Evolutionary conservation across 2,329 filamentous ascomycete genomes (phyloP), one percentile per base, ranked within the genome.

Genomic region (Verticillium zaregamsianum): DNA sequence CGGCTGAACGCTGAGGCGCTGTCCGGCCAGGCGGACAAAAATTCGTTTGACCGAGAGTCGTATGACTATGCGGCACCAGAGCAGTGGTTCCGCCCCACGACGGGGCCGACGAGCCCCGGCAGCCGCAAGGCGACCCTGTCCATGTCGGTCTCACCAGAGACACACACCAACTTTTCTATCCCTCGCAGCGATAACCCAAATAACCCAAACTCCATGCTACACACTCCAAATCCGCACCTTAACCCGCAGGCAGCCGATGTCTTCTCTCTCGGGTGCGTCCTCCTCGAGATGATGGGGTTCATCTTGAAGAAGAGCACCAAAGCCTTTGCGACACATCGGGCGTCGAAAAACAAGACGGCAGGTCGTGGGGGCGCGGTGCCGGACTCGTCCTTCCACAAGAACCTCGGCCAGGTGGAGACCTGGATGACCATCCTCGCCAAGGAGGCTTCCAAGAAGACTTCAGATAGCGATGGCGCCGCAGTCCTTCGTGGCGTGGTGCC

Each of bases 11-110:
- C 74, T 33, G 76, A 80, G 70, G 71, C 75, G n/a, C 45, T 66
- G 5, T 60, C 59, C 2, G 64, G 59, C 15, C 12, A 28, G 33
- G 12, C 64, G 20, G 79, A 81, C 62, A 77, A 76, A 66, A 71
- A 70, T 2, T 79, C 76, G 3, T 86, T 89, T 64, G 87, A 90
- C 66, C 86, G 87, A 64, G 90, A 92, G 70, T 79, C 79, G 9
- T 92, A 92, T 73, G 86, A 91, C 68, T 92, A 92, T 68, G 85
- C 86, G 1, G 87, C 90, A 0, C 90, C 90, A 1, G 90, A 93
- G 68, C 81, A 85, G 61, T 84, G 84, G 79, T 79, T 77, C 69
- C 80, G 75, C 45, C 77, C 77, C 25, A 67, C 66, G 25, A 71
- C 63, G 32, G 72, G 71, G 63, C 74, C 75, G 25, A 69, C 69